Evolutionary conservation across 192 early-diverging fungal species (phyloP).

Genomic region (Gaertneriomyces semiglobifer): DNA sequence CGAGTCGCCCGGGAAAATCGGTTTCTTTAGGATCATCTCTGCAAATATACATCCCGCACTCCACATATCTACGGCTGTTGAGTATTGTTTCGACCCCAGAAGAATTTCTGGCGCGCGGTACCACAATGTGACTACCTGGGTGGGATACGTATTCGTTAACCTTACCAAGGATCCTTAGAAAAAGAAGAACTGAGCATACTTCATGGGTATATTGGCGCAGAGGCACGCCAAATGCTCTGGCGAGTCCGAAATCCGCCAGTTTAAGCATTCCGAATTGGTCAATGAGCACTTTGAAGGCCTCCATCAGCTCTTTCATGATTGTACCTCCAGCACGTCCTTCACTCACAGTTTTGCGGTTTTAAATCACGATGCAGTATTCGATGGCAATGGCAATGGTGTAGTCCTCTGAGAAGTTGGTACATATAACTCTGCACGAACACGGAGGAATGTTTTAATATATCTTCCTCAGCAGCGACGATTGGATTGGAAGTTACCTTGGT

Average conservation of each 20-base stretch:
- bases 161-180: too few species aligned
- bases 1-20: constrained; percentile 84
- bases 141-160: constrained; percentile 3
- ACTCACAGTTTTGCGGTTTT: constrained; percentile 87
- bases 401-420: constrained; percentile 81
- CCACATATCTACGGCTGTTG: constrained; percentile 96
- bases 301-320: too few species aligned
- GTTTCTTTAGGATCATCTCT: constrained; percentile 76
- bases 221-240: constrained; percentile 86
- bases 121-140: constrained; percentile 86
- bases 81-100: constrained; percentile 85
- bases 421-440: constrained; percentile 71
- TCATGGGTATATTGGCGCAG: constrained; percentile 93
- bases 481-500: constrained; percentile 46
- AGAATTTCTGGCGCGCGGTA: constrained; percentile 95
- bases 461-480: background rate
- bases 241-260: constrained; percentile 95
- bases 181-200: constrained; percentile 32
- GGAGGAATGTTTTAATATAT: background rate
- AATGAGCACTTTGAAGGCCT: constrained; percentile 67
- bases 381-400: constrained; percentile 85
- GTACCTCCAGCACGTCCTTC: too few species aligned
- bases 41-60: constrained; percentile 96
- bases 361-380: constrained; percentile 94
- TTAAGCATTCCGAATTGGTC: constrained; percentile 82